A percentile compares a stretch with the other conserved stretches of the same genome.
These are phyloP conservation scores for Rhizopogon vesiculosus DNA, from an alignment of 768 basidiomycete genomes.

Conservation along the genomic window DNA sequence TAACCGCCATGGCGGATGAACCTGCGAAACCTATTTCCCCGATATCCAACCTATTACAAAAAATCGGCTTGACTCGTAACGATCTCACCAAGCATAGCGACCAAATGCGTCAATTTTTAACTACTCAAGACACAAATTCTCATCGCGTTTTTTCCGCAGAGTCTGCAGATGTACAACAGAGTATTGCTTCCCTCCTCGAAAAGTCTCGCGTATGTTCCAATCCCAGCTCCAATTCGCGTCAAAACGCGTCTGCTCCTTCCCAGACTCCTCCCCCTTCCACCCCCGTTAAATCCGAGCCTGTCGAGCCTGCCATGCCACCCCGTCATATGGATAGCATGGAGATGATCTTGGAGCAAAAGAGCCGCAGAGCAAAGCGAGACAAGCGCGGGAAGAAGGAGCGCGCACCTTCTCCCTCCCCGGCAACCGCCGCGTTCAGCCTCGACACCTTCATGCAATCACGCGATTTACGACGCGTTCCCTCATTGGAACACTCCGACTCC, in stretches of 20 bases:
- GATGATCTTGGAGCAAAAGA: slow-evolving; percentile 67
- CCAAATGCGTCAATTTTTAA: slow-evolving; percentile 79
- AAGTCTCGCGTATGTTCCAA: slow-evolving; percentile 40
- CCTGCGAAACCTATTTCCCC: slow-evolving; percentile 45
- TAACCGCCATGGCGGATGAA: slow-evolving; percentile 16
- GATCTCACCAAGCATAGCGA: slow-evolving; percentile 68
- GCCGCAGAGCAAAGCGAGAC: slow-evolving; percentile 48
- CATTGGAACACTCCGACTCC: slow-evolving; percentile 26
- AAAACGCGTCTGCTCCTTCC: slow-evolving; percentile 38
- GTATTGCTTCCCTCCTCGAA: slow-evolving; percentile 32
- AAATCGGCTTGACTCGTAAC: slow-evolving; percentile 72
- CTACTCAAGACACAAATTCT: slow-evolving; percentile 42
- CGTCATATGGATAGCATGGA: slow-evolving; percentile 75
- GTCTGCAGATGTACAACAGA: slow-evolving; percentile 30
- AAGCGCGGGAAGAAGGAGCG: slow-evolving; percentile 45
- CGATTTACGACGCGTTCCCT: slow-evolving; percentile 41
- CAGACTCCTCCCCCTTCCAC: slow-evolving; percentile 45
- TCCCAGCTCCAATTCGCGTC: slow-evolving; percentile 39
- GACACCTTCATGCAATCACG: slow-evolving; percentile 52
- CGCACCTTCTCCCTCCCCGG: slow-evolving; percentile 51
- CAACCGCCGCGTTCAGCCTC: slow-evolving; percentile 39
- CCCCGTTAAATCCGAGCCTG: slow-evolving; percentile 60
- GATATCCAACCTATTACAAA: slow-evolving; percentile 66
- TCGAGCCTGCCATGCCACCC: slow-evolving; percentile 42
- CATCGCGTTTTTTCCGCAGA: slow-evolving; percentile 37